Percentiles rank a stretch among this genome's conserved stretches.
phyloP scores from a whole-genome alignment of 257 asterid genomes.

The Leptodermis oblonga region DNA sequence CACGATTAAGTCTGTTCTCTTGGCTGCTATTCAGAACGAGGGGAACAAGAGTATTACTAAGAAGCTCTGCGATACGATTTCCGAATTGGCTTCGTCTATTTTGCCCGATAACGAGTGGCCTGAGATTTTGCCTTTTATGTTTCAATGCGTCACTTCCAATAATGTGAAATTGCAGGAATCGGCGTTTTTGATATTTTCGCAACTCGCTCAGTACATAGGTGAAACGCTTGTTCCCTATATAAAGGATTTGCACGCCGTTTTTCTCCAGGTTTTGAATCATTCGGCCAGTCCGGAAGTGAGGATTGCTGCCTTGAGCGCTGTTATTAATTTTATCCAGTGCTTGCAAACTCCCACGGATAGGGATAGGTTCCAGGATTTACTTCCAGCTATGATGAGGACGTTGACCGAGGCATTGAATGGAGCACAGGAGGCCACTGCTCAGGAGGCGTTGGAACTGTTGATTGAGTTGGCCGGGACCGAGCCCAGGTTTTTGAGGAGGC shows the following conservation, averaged over 20 bases:
- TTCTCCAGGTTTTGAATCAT: conserved; percentile 53
- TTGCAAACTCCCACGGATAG: conserved; percentile 63
- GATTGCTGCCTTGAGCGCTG: conserved; percentile 94
- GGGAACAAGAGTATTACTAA: conserved; percentile 50
- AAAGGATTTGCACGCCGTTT: conserved; percentile 79
- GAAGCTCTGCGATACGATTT: conserved; percentile 83
- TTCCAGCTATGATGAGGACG: conserved; percentile 95
- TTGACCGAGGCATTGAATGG: conserved; percentile 82
- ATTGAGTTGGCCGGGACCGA: conserved; percentile 94
- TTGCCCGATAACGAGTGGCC: conserved; percentile 89
- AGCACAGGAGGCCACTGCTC: conserved; percentile 93
- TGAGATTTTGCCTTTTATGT: conserved; percentile 85
- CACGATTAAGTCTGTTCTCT: conserved; percentile 47
- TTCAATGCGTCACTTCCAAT: conserved; percentile 74
- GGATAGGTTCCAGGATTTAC: conserved; percentile 91
- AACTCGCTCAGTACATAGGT: conserved; percentile 76
- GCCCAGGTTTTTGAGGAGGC: conserved; percentile 88
- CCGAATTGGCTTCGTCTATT: conserved; percentile 86
- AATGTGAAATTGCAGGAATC: conserved; percentile 71
- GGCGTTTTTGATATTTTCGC: conserved; percentile 72
- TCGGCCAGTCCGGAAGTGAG: conserved; percentile 61
- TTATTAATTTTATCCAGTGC: conserved; percentile 86
- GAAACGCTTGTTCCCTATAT: conserved; percentile 61
- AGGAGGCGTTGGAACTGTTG: conserved; percentile 87
- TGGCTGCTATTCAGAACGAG: conserved; percentile 64